Conservation (phyloP, 2,329 filamentous ascomycete genomes). For the Diaporthe australafricana region DNA sequence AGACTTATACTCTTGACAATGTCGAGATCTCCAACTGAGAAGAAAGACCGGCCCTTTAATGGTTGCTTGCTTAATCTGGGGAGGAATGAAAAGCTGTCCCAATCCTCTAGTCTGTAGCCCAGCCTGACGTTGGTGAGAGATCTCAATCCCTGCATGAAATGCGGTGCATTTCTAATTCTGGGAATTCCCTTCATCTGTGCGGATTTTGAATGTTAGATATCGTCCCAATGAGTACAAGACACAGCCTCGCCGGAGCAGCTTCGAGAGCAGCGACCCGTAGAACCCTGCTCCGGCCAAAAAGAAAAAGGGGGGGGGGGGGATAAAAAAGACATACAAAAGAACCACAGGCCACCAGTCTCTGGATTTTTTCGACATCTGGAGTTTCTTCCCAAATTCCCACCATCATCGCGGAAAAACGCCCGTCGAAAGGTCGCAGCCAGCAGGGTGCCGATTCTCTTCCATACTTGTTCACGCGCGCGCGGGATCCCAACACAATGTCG, state of each 20-base stretch:
- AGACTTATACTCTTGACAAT: neutral
- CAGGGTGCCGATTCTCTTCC: neutral
- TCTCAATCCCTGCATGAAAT: neutral
- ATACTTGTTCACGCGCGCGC: neutral
- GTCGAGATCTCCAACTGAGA: neutral
- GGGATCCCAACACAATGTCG: neutral
- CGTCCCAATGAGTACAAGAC: neutral
- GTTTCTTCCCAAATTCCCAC: neutral
- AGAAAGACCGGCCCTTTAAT: neutral
- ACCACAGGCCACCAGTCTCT: slow-evolving; percentile 1
- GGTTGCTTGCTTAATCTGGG: no score
- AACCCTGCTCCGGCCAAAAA: neutral
- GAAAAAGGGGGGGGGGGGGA: neutral
- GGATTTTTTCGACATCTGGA: neutral
- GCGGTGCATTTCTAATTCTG: accelerated
- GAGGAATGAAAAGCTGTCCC: no score
- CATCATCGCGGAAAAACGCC: neutral
- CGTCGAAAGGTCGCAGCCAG: neutral
- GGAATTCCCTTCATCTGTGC: neutral
- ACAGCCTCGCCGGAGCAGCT: neutral
- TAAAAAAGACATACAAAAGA: neutral
- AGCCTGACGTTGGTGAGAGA: neutral
- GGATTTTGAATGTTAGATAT: neutral
- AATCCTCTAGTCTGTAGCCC: no score
- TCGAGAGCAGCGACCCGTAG: neutral